These are phyloP conservation scores for Cercospora citrullina DNA, from an alignment of 2,329 filamentous ascomycete genomes.

Conservation along the genomic window DNA sequence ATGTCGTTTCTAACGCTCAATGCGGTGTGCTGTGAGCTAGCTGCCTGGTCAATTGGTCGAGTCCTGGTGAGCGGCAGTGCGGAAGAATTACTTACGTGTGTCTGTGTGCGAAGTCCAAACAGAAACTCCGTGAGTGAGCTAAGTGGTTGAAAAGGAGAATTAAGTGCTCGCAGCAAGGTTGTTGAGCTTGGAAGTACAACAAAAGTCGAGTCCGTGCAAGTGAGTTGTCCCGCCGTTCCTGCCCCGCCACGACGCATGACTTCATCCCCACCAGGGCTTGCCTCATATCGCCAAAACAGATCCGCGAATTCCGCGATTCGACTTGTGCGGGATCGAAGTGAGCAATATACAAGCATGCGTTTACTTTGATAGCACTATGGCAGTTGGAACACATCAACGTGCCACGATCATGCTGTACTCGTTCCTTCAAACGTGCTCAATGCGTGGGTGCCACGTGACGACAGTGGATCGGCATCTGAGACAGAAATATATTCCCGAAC, in stretches of 20 bases:
- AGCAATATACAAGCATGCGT: background rate
- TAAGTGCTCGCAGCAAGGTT: background rate
- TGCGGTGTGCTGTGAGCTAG: constrained; percentile 7
- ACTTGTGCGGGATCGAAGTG: background rate
- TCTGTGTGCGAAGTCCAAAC: background rate
- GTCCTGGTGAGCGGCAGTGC: background rate
- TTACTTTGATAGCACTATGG: background rate
- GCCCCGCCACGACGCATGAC: constrained; percentile 8
- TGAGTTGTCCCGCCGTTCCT: constrained; percentile 3
- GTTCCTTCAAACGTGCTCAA: background rate
- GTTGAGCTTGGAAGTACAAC: constrained; percentile 8
- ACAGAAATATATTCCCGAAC: background rate
- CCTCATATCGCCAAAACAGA: background rate
- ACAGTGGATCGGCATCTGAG: constrained; percentile 4
- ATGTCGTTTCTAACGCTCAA: constrained; percentile 1
- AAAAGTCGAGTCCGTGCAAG: constrained; percentile 6
- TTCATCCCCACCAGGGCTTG: constrained; percentile 1
- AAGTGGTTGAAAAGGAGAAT: background rate
- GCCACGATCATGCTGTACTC: background rate
- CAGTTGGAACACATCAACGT: background rate
- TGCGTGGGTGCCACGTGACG: background rate
- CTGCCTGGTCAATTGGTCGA: background rate
- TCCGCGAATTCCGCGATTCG: background rate
- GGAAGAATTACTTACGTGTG: constrained; percentile 3
- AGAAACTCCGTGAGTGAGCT: background rate